Conservation (phyloP, 2,329 filamentous ascomycete genomes). For the Albophoma yamanashiensis region DNA sequence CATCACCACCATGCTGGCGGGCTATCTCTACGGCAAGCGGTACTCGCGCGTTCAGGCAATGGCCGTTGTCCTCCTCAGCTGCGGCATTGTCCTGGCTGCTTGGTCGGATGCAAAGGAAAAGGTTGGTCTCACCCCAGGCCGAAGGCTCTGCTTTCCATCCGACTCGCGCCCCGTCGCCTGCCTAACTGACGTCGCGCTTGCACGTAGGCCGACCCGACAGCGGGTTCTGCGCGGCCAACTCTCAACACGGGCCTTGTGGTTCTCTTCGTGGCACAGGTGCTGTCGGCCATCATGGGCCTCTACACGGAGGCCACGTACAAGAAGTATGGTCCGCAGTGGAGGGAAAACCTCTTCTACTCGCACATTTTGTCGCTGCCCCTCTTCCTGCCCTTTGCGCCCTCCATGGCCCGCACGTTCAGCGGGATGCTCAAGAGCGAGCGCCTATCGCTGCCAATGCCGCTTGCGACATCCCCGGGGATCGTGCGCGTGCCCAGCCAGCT, state of each 20-base stretch:
- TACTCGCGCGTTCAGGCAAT: conserved; percentile 73
- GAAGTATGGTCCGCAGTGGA: conserved; percentile 81
- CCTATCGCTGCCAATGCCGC: conserved; percentile 24
- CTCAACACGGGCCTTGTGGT: conserved; percentile 61
- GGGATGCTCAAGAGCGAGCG: conserved; percentile 54
- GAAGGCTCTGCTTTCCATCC: neutral
- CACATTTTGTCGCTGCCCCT: conserved; percentile 65
- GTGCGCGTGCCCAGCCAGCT: conserved; percentile 53
- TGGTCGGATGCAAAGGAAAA: conserved; percentile 83
- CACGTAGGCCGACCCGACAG: neutral
- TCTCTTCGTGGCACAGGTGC: conserved; percentile 75
- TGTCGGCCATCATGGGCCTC: conserved; percentile 89
- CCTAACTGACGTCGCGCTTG: neutral
- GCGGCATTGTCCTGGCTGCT: conserved; percentile 79
- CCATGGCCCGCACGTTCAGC: conserved; percentile 52
- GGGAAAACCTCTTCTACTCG: conserved; percentile 93
- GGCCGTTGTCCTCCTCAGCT: conserved; percentile 72
- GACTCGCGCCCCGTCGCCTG: neutral
- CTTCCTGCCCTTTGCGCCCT: conserved; percentile 61
- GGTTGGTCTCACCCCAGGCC: conserved; percentile 31
- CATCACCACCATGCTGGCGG: conserved; percentile 90
- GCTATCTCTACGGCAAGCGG: conserved; percentile 72
- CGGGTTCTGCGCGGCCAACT: conserved; percentile 12
- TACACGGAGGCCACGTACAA: conserved; percentile 89
- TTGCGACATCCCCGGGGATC: conserved; percentile 5